Evolutionary conservation across 1,284 basidiomycete species (phyloP).

Genomic region (Cutaneotrichosporon cutaneum): DNA sequence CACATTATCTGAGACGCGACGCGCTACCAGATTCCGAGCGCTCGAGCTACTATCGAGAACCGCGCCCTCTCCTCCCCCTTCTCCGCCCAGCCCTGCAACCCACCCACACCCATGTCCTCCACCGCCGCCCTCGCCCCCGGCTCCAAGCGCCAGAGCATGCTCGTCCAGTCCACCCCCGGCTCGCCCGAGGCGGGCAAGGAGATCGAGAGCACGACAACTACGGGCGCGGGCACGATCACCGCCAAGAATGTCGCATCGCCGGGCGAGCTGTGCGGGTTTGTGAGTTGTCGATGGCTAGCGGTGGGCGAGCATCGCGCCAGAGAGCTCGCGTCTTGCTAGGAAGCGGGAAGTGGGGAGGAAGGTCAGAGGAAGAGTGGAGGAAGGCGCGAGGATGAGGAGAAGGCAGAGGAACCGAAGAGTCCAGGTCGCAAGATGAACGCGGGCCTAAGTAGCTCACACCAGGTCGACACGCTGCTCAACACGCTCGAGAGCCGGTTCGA

Average conservation of each 20-base stretch:
- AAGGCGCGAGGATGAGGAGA: neutral
- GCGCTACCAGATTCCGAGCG: neutral
- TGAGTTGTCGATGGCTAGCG: no score
- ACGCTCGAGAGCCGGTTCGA: constrained; percentile 49
- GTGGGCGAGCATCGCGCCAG: neutral
- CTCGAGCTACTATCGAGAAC: no score
- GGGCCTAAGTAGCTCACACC: neutral
- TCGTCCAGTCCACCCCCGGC: constrained; percentile 2
- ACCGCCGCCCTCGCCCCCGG: constrained; percentile 7
- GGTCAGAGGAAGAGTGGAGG: neutral
- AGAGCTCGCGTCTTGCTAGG: neutral
- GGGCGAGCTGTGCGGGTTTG: constrained; percentile 48
- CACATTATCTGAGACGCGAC: neutral
- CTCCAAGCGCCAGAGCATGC: constrained; percentile 10
- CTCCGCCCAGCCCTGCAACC: neutral
- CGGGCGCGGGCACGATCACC: constrained; percentile 13
- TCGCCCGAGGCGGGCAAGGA: constrained; percentile 4
- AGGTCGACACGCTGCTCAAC: constrained; percentile 50
- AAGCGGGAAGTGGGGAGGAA: neutral
- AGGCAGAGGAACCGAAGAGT: no score
- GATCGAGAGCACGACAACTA: constrained; percentile 4
- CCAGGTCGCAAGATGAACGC: no score
- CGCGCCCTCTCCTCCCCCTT: neutral
- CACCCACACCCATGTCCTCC: neutral
- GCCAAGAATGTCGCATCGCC: constrained; percentile 46